phyloP scores from a whole-genome alignment of 1,139 yeast genomes.

The Hyphopichia fennica region DNA sequence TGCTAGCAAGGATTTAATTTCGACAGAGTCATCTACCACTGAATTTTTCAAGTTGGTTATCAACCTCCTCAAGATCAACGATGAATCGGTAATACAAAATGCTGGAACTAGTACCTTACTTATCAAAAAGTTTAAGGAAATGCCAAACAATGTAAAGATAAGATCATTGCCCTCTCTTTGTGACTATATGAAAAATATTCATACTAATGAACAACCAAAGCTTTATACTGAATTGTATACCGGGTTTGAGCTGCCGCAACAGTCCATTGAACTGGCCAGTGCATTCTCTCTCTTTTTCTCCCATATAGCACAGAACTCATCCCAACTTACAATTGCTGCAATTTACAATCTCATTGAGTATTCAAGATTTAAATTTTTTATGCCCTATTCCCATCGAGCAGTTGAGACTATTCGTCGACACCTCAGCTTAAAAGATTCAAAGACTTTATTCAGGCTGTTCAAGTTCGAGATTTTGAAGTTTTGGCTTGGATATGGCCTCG shows the following conservation, averaged over 20 bases:
- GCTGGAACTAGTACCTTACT: slow-evolving; percentile 11
- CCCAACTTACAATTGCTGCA: slow-evolving; percentile 27
- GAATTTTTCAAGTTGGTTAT: slow-evolving; percentile 13
- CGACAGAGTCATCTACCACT: slow-evolving; percentile 19
- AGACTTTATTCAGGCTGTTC: slow-evolving; percentile 26
- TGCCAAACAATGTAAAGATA: slow-evolving; percentile 21
- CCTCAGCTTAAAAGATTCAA: slow-evolving; percentile 13
- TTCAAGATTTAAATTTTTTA: slow-evolving; percentile 30
- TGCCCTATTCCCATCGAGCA: slow-evolving; percentile 26
- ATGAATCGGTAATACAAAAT: slow-evolving; percentile 9
- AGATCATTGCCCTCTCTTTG: slow-evolving; percentile 9
- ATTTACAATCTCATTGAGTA: slow-evolving; percentile 45
- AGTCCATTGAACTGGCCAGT: slow-evolving; percentile 39
- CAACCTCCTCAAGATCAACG: neutral
- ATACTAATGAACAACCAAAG: slow-evolving; percentile 17
- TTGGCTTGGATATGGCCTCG: slow-evolving; percentile 39
- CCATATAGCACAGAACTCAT: slow-evolving; percentile 26
- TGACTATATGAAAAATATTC: slow-evolving; percentile 4
- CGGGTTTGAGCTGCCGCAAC: slow-evolving; percentile 33
- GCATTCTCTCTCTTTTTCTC: slow-evolving; percentile 38
- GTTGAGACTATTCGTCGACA: slow-evolving; percentile 20
- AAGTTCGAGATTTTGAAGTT: slow-evolving; percentile 35
- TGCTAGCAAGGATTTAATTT: slow-evolving; percentile 25
- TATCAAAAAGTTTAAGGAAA: slow-evolving; percentile 11
- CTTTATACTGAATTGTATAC: slow-evolving; percentile 32